Evolutionary conservation across 768 basidiomycete species (phyloP).

Genomic region (Mycena vitilis): DNA sequence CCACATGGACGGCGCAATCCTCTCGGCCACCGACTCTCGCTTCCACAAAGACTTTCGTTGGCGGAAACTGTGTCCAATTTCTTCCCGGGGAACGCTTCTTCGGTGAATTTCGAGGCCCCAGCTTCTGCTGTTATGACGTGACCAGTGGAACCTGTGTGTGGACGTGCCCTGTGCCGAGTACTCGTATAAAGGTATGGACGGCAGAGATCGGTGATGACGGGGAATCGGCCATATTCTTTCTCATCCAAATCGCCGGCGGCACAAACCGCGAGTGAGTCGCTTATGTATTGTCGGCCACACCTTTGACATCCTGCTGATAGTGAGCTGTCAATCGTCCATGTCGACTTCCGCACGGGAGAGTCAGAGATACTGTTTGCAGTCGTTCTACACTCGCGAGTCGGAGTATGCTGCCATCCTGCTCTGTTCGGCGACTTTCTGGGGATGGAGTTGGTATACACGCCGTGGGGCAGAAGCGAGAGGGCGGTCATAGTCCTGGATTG

Average conservation of each 20-base stretch:
- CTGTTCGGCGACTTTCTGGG: neutral
- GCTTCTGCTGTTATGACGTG: neutral
- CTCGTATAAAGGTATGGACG: neutral
- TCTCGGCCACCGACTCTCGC: neutral
- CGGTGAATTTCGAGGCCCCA: too few species aligned
- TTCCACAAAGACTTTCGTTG: neutral
- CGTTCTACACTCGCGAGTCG: neutral
- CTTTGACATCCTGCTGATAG: neutral
- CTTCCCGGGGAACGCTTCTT: neutral
- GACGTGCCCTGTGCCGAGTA: neutral
- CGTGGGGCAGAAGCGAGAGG: neutral
- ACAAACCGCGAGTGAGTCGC: neutral
- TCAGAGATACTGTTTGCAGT: neutral
- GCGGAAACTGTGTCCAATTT: neutral
- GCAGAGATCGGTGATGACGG: neutral
- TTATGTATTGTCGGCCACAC: neutral
- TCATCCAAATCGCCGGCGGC: neutral
- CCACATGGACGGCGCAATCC: neutral
- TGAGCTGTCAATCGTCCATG: neutral
- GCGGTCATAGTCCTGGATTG: constrained; percentile 1
- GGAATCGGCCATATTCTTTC: neutral
- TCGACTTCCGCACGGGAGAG: neutral
- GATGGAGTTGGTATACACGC: neutral
- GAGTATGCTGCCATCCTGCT: neutral
- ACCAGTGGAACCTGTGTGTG: neutral